phyloP scores from a whole-genome alignment of 2,329 filamentous ascomycete genomes.

The Cryoendolithus antarcticus region DNA sequence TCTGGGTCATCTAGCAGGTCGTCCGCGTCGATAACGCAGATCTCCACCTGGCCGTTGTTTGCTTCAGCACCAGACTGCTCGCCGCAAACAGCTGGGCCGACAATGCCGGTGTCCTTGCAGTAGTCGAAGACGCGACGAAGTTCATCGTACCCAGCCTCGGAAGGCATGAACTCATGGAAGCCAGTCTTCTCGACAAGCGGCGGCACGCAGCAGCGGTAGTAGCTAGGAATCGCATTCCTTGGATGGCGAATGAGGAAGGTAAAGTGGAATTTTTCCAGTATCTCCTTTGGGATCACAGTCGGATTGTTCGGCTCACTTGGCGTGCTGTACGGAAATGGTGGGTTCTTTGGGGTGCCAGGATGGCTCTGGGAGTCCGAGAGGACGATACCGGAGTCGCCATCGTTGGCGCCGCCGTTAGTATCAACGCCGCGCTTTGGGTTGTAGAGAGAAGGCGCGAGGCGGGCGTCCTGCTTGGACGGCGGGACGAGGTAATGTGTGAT shows the following conservation, averaged over 20 bases:
- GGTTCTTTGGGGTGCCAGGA: conserved; percentile 10
- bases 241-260: conserved; percentile 95
- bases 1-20: conserved; percentile 80
- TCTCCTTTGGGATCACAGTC: conserved; percentile 63
- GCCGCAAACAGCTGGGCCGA: conserved; percentile 56
- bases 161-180: conserved; percentile 75
- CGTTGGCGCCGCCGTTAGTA: conserved; percentile 27
- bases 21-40: conserved; percentile 86
- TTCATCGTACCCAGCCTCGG: conserved; percentile 83
- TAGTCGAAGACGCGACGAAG: conserved; percentile 80
- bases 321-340: conserved; percentile 48
- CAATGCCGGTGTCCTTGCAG: conserved; percentile 53
- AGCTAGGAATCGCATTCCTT: conserved; percentile 80
- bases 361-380: conserved; percentile 18
- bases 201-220: conserved; percentile 86
- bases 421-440: conserved; percentile 47
- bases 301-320: conserved; percentile 60
- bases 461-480: conserved; percentile 53
- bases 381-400: conserved; percentile 19
- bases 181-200: conserved; percentile 72
- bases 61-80: conserved; percentile 19
- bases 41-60: conserved; percentile 36
- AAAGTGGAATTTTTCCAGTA: conserved; percentile 76
- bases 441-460: conserved; percentile 58
- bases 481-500: conserved; percentile 88